Conservation (phyloP, 2,329 filamentous ascomycete species). For the Diaporthe nobilis region DNA sequence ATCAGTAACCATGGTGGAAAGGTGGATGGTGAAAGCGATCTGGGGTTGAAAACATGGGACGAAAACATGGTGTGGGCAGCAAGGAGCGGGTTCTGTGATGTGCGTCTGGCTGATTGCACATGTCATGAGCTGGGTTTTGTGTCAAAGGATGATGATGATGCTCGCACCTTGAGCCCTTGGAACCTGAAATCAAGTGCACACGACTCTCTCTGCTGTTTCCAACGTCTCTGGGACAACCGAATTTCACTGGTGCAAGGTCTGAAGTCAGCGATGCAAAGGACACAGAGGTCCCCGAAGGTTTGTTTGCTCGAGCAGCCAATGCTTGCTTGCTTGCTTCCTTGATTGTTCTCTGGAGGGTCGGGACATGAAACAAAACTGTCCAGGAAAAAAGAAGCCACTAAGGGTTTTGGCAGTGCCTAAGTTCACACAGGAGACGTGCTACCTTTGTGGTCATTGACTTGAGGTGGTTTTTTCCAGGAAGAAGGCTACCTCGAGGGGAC, state of each 20-base stretch:
- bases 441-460: background rate
- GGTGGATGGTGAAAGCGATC: background rate
- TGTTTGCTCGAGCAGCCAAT: background rate
- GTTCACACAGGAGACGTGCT: background rate
- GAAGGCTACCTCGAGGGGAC: background rate
- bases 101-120: background rate
- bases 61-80: background rate
- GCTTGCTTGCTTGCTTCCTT: background rate
- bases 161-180: background rate
- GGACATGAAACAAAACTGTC: background rate
- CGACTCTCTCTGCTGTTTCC: background rate
- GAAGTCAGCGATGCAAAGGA: background rate
- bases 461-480: background rate
- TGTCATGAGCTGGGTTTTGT: background rate
- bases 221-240: background rate
- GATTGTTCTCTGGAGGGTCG: background rate
- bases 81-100: background rate
- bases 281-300: background rate
- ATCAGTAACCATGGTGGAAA: slow-evolving; percentile 26
- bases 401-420: background rate
- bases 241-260: background rate
- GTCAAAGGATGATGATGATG: background rate
- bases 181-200: too few relatives aligned
- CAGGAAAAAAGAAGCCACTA: background rate
- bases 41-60: background rate